Percentiles rank a stretch among this genome's conserved stretches.
Evolutionary conservation across 1,139 yeast genomes (phyloP).

Genomic region (Geotrichum siamense): DNA sequence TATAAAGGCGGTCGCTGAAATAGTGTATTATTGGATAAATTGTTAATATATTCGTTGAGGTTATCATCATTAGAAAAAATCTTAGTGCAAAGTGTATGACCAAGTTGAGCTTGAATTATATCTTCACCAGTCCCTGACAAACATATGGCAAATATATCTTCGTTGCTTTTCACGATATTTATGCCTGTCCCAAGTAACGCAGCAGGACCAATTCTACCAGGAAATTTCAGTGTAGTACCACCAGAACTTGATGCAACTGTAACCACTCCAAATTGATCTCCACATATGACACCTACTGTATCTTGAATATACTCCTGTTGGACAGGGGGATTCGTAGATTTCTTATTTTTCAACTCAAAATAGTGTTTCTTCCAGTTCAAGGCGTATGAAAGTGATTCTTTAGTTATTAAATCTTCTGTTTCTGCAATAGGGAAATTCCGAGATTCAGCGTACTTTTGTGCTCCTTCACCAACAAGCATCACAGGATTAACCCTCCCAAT

Average conservation of each 20-base stretch:
- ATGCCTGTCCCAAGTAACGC: constrained; percentile 35
- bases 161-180: constrained; percentile 15
- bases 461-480: constrained; percentile 35
- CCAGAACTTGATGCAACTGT: constrained; percentile 38
- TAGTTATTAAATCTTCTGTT: constrained; percentile 23
- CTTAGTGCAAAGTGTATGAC: constrained; percentile 17
- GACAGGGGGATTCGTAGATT: neutral
- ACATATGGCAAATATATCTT: constrained; percentile 21
- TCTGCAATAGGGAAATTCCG: constrained; percentile 19
- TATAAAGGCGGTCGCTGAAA: constrained; percentile 25
- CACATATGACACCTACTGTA: constrained; percentile 38
- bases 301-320: constrained; percentile 23
- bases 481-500: constrained; percentile 33
- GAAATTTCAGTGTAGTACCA: constrained; percentile 33
- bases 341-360: neutral
- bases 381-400: constrained; percentile 19
- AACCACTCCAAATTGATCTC: constrained; percentile 25
- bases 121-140: constrained; percentile 38
- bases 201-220: constrained; percentile 40
- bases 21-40: constrained; percentile 4
- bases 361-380: constrained; percentile 23
- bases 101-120: constrained; percentile 28
- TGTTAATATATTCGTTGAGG: neutral
- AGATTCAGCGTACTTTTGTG: constrained; percentile 26
- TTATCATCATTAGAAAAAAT: constrained; percentile 2